Conservation (phyloP, 495 filamentous ascomycete genomes). For the Penicillium turbatum region DNA sequence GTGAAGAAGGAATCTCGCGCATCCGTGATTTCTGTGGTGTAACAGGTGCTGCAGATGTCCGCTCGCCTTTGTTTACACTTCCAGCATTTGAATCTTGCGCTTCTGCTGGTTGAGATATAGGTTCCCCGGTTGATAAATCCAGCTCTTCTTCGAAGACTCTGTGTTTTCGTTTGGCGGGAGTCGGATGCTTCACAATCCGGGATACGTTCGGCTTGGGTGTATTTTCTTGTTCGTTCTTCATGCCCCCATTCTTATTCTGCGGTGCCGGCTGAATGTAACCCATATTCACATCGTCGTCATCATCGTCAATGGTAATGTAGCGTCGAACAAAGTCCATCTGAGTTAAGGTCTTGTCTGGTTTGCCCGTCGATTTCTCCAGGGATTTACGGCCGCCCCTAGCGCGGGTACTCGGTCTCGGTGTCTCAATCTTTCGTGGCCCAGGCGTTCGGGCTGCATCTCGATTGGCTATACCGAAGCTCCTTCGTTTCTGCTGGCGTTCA, state of each 20-base stretch:
- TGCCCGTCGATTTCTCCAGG: slow-evolving; percentile 17
- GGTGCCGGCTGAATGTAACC: slow-evolving; percentile 31
- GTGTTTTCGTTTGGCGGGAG: slow-evolving; percentile 12
- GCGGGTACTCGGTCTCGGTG: slow-evolving; percentile 19
- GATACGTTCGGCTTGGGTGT: background rate
- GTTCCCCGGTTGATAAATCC: slow-evolving; percentile 28
- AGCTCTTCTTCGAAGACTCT: slow-evolving; percentile 17
- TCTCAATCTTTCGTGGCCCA: slow-evolving; percentile 12
- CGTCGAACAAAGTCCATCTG: slow-evolving; percentile 47
- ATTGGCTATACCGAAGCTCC: background rate
- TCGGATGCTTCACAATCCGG: background rate
- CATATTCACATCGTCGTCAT: slow-evolving; percentile 34
- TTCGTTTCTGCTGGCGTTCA: slow-evolving; percentile 18
- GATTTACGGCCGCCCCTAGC: slow-evolving; percentile 23
- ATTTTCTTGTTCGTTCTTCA: background rate
- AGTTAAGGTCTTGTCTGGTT: slow-evolving; percentile 42
- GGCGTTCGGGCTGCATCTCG: slow-evolving; percentile 1
- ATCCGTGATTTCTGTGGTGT: slow-evolving; percentile 35
- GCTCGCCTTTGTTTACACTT: background rate
- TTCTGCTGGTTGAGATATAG: slow-evolving; percentile 12
- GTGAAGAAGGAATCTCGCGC: slow-evolving; percentile 43
- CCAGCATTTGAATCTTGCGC: slow-evolving; percentile 8
- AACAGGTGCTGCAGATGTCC: slow-evolving; percentile 8
- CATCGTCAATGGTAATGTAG: slow-evolving; percentile 36
- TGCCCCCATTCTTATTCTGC: slow-evolving; percentile 10